Percentiles rank a stretch among this genome's conserved stretches.
Evolutionary conservation across 2,329 filamentous ascomycete species (phyloP).

Genomic region (Ophiosphaerella herpotricha): DNA sequence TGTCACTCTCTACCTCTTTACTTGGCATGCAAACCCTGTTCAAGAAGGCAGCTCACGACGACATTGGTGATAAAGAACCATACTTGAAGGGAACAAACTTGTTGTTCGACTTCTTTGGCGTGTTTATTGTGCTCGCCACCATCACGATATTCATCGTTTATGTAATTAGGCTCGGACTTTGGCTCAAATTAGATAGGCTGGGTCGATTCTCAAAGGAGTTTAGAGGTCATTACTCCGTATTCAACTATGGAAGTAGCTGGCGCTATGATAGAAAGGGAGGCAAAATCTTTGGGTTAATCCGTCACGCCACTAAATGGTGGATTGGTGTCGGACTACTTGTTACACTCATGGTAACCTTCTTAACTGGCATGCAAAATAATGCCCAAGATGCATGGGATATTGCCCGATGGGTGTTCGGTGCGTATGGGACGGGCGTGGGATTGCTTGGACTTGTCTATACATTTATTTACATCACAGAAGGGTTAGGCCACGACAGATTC

Average conservation of each 20-base stretch:
- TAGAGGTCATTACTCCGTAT: conserved; percentile 1
- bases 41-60: neutral
- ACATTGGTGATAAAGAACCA: neutral
- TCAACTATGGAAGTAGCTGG: neutral
- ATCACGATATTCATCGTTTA: conserved; percentile 5
- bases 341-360: neutral
- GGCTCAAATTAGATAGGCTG: conserved; percentile 1
- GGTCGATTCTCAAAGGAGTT: neutral
- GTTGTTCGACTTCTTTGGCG: conserved; percentile 5
- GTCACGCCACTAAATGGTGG: neutral
- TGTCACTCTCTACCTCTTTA: neutral
- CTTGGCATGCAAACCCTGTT: conserved; percentile 4
- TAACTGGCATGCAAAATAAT: neutral
- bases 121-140: conserved; percentile 2
- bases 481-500: too few relatives aligned
- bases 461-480: too few relatives aligned
- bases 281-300: neutral
- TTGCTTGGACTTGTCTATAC: too few relatives aligned
- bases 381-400: conserved; percentile 1
- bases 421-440: too few relatives aligned
- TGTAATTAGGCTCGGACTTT: conserved; percentile 1
- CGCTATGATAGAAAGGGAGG: neutral
- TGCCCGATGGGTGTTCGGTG: too few relatives aligned
- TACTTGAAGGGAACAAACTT: conserved; percentile 1
- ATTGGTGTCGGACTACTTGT: neutral